Conservation (phyloP, 208 protist species). For the Wallacemonas rigidus region DNA sequence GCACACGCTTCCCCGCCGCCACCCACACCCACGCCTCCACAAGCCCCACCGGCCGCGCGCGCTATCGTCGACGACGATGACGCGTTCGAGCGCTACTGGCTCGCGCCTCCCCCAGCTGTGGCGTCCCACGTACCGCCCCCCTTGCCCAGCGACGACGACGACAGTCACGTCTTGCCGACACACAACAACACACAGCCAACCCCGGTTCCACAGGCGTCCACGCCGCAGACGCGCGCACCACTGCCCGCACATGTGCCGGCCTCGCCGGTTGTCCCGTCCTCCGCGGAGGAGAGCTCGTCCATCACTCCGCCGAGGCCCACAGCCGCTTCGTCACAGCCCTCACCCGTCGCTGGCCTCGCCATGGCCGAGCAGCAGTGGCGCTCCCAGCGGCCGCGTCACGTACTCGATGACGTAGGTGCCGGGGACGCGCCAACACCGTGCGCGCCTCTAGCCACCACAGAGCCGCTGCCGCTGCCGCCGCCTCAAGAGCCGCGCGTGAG, state of each 20-base stretch:
- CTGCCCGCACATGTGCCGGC: too few species aligned
- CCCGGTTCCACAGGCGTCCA: too few species aligned
- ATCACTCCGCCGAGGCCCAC: background rate
- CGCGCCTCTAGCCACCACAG: background rate
- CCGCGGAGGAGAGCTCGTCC: too few species aligned
- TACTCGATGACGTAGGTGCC: background rate
- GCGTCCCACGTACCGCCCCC: constrained; percentile 20
- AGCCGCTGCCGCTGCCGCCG: background rate
- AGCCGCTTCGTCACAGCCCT: background rate
- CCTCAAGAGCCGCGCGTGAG: background rate
- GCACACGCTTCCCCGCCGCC: background rate
- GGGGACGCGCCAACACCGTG: background rate
- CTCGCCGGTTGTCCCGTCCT: too few species aligned
- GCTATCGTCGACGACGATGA: constrained; percentile 10
- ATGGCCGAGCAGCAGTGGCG: constrained; percentile 17
- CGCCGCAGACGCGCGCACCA: too few species aligned
- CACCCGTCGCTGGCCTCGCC: constrained; percentile 4
- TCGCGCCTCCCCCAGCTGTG: background rate
- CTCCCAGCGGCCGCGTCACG: constrained; percentile 2
- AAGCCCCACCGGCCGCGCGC: background rate
- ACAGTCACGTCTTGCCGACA: background rate
- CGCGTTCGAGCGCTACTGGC: constrained; percentile 1
- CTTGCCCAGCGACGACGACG: constrained; percentile 19
- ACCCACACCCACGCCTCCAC: background rate
- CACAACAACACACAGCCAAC: background rate